Evolutionary conservation across 345 rosid species (phyloP).

Genomic region (Eucalyptus fibrosa): DNA sequence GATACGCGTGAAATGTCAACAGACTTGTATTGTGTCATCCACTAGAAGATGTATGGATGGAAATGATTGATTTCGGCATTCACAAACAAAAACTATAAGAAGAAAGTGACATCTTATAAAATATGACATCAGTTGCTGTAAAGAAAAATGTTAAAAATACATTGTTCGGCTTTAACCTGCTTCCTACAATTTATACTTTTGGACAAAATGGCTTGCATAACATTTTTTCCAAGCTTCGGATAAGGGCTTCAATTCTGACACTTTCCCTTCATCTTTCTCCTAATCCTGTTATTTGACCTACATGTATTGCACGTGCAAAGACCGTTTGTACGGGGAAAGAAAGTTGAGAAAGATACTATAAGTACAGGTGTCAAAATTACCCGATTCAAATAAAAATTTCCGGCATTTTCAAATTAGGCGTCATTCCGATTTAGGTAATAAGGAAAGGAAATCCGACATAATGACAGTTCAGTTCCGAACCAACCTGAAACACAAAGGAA

Average conservation of each 20-base stretch:
- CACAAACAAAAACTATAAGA: background rate
- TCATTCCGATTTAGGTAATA: background rate
- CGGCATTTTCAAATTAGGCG: background rate
- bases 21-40: background rate
- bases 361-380: background rate
- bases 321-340: background rate
- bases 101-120: background rate
- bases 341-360: background rate
- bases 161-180: background rate
- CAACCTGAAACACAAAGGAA: background rate
- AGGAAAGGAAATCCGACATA: background rate
- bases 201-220: background rate
- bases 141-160: background rate
- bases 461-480: background rate
- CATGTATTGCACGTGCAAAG: background rate
- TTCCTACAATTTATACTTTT: background rate
- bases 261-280: background rate
- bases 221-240: background rate
- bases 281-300: background rate
- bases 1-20: background rate
- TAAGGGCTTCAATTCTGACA: background rate
- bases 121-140: background rate
- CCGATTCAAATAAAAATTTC: background rate
- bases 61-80: background rate
- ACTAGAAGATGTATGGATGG: background rate